Evolutionary conservation across 768 basidiomycete species (phyloP).

Genomic region (Collybiopsis luxurians): DNA sequence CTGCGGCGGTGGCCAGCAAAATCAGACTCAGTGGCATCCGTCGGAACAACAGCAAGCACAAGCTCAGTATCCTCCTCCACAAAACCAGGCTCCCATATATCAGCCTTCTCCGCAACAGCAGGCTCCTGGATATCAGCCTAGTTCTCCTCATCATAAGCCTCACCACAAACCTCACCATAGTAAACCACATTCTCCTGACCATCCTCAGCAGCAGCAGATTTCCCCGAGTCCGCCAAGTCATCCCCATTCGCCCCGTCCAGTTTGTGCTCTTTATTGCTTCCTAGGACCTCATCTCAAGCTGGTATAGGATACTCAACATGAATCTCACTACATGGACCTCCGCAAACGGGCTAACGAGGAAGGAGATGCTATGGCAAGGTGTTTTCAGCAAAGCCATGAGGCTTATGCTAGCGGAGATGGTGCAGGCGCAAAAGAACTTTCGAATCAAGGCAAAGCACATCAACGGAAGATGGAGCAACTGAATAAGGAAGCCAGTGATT

Average conservation of each 20-base stretch:
- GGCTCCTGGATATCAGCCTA: conserved; percentile 1
- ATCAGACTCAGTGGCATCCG: conserved; percentile 2
- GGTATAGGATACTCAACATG: conserved; percentile 57
- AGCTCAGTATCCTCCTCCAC: conserved; percentile 1
- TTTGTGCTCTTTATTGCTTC: not conserved
- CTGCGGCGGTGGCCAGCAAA: conserved; percentile 2
- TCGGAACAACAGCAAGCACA: conserved; percentile 10
- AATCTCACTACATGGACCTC: conserved; percentile 66
- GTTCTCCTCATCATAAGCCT: conserved; percentile 4
- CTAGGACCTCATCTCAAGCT: too few relatives aligned
- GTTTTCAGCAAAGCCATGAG: conserved; percentile 69
- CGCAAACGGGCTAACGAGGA: conserved; percentile 76
- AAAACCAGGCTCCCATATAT: conserved; percentile 1
- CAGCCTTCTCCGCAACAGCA: conserved; percentile 4
- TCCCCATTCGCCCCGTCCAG: conserved; percentile 7
- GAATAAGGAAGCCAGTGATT: conserved; percentile 80
- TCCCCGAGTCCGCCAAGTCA: not conserved
- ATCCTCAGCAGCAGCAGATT: conserved; percentile 2
- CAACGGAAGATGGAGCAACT: conserved; percentile 73
- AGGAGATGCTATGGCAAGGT: conserved; percentile 74
- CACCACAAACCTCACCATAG: conserved; percentile 13
- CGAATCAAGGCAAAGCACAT: conserved; percentile 77
- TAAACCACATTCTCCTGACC: conserved; percentile 2
- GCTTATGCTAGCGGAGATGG: conserved; percentile 76
- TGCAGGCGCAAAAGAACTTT: conserved; percentile 78